Base-by-base conservation (phyloP, 371 early-diverging fungal genomes). In the Globomyces sp. region DNA sequence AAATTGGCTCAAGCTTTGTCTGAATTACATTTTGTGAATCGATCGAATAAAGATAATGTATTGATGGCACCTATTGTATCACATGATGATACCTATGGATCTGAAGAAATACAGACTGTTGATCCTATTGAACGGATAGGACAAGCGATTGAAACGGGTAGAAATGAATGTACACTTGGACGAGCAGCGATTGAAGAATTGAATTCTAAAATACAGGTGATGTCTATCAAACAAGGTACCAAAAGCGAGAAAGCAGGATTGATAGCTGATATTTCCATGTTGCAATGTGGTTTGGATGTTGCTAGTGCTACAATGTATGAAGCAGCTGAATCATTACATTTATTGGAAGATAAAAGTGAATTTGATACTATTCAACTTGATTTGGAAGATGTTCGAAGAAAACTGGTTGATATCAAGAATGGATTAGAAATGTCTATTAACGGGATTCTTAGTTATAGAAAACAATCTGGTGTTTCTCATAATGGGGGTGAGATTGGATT, bases 211-310 rank as follows among this genome's bases (percentile, higher is more conserved):
- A 39, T 45, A 4, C n/a, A n/a, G 10, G 63, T 34, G 4, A 39
- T 49, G 41, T n/a, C 42, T 9, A 10, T 43, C 10, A 40, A 36
- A 5, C 9, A 37, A 8, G 58, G 36, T 4, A 10, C 57, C 4
- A 24, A 41, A 1, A 13, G 47, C 4, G 66, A 66, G 40, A 57
- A 59, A 9, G 8, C 36, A 1, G 53, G 45, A 9, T n/a, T 66
- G n/a, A 39, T 66, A 44, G 66, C 66, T 9, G 66, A 66, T 13
- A 49, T 66, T 10, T 34, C 47, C 9, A 66, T 66, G 66, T 36
- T 66, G 34, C 47, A 49, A n/a, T 66, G 66, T 43, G 58, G 57
- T 9, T 11, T 66, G 42, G 66, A 66, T 52, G 66, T 66, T n/a
- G 66, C 66, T 9, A 36, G n/a, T 39, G 66, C 66, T 2, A 53